A percentile compares a stretch with the other conserved stretches of the same genome.
These are phyloP conservation scores for Acacia melanoxylon DNA, from an alignment of 306 rosid genomes.

Conservation along the genomic window DNA sequence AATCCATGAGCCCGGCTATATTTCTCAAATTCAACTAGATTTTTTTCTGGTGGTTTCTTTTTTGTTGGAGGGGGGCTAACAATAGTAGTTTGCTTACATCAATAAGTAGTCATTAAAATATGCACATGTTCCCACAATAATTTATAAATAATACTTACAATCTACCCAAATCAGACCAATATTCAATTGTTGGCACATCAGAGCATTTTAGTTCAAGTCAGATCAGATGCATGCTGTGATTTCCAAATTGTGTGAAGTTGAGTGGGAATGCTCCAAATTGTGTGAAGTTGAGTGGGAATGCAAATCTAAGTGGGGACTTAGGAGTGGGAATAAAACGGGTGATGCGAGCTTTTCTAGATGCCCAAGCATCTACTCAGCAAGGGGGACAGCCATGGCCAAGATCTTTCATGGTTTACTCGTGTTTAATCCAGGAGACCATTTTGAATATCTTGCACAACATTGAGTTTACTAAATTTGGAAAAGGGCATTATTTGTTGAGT, in stretches of 20 bases:
- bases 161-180: not conserved
- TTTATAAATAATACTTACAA: not conserved
- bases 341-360: not conserved
- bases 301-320: not conserved
- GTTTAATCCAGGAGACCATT: not conserved
- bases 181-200: not conserved
- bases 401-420: not conserved
- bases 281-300: not conserved
- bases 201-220: not conserved
- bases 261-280: no score
- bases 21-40: not conserved
- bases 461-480: not conserved
- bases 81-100: not conserved
- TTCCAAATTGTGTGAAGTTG: not conserved
- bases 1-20: not conserved
- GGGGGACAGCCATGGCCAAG: not conserved
- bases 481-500: not conserved
- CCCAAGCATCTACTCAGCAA: not conserved
- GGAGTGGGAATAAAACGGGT: not conserved
- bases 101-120: not conserved
- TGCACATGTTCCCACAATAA: not conserved
- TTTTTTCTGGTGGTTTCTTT: not conserved
- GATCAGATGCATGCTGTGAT: not conserved
- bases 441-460: not conserved
- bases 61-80: not conserved